Evolutionary conservation across 371 early-diverging fungal species (phyloP), one percentile per base, ranked within the genome.

Genomic region (Thermomucor indicae-seudaticae): DNA sequence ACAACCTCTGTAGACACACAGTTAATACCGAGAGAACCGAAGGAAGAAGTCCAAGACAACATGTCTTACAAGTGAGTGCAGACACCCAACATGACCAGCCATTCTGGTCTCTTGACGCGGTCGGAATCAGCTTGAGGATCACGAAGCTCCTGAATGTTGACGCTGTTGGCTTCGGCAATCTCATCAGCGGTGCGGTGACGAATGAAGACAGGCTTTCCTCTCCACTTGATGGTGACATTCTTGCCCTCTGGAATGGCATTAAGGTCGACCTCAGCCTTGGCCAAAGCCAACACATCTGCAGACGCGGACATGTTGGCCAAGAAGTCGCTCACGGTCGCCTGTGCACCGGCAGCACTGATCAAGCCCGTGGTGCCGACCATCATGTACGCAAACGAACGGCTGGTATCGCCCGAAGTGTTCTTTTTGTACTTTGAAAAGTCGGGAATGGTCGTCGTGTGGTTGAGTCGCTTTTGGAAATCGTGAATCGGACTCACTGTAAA

Each of bases 131-230:
- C 70, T 73, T 97, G 90, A 43, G 92, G 94, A 77, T 97, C 91
- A 62, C 92, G 90, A 43, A 97, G 83, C 50, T 84, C 83, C 43
- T 70, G 39, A 47, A 97, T 60, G 63, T 80, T 80, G 53, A 93
- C 88, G 39, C 73, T 40, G 71, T 92, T 88, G 50, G 97, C 96
- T 65, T 95, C 96, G n/a, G 83, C 81, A 63, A 97, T 97, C 75
- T 97, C 97, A 57, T 83, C 90, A 30, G 85, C 79, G 32, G 97
- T 97, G 60, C 97, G 89, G 79, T 96, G 97, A 70, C 96, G 90
- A 61, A 97, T 89, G 69, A 96, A 94, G 50, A 97, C 90, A 51
- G 97, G 97, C 86, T 97, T 97, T 72, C 97, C 97, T 60, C 97
- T 86, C 97, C 97, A 97, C 84, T 96, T 97, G 78, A 97, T 80